Evolutionary conservation across 2,329 filamentous ascomycete genomes (phyloP).

Genomic region (Exophiala oligosperma): DNA sequence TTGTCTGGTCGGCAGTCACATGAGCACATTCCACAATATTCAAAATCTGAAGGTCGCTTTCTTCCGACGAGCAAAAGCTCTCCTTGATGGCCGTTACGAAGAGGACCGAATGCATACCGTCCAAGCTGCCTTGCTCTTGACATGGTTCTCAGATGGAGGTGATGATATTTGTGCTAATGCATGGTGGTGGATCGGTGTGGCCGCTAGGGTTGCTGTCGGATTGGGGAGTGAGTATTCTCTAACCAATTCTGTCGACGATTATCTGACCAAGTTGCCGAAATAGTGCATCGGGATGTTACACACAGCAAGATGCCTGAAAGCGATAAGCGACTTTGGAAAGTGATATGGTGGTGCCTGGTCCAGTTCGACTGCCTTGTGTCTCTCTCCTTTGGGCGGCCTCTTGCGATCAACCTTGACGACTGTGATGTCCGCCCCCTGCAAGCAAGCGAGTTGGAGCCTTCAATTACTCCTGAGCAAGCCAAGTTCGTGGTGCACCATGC

Average conservation of each 20-base stretch:
- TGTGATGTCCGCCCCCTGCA: not conserved
- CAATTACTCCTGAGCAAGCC: not conserved
- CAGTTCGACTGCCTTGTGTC: conserved; percentile 26
- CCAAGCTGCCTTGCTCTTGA: conserved; percentile 33
- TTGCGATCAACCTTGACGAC: not conserved
- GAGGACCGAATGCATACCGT: conserved; percentile 30
- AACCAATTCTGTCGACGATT: too few species aligned
- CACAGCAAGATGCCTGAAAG: conserved; percentile 42
- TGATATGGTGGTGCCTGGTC: conserved; percentile 46
- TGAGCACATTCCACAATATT: conserved; percentile 29
- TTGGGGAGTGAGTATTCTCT: conserved; percentile 16
- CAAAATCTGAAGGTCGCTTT: conserved; percentile 29
- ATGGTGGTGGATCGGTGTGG: conserved; percentile 32
- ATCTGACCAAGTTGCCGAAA: too few species aligned
- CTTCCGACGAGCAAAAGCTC: conserved; percentile 31
- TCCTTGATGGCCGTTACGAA: conserved; percentile 33
- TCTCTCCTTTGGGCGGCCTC: not conserved
- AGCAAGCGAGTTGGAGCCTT: not conserved
- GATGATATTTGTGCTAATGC: conserved; percentile 29
- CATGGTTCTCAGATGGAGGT: conserved; percentile 29
- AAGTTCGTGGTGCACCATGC: not conserved
- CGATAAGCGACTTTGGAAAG: conserved; percentile 45
- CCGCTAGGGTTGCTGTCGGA: conserved; percentile 31
- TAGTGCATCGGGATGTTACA: conserved; percentile 28
- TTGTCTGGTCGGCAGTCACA: conserved; percentile 31